These are phyloP conservation scores for Ogataea paraovalis DNA, from an alignment of 805 yeast species.

Conservation along the genomic window DNA sequence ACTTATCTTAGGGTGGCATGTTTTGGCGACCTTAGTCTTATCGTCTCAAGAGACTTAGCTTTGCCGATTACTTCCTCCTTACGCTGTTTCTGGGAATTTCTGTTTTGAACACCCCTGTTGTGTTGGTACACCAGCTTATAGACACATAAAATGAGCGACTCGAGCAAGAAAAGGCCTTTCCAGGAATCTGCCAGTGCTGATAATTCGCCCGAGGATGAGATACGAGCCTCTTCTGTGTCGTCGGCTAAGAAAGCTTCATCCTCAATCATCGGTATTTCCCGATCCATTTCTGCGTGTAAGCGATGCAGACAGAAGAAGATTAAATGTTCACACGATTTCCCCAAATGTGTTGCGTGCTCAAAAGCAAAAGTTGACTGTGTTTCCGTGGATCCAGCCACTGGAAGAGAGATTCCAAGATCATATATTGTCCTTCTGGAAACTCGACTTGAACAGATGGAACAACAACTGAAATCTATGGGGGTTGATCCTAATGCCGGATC, in stretches of 20 bases:
- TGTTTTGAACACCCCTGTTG: not conserved
- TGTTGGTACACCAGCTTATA: not conserved
- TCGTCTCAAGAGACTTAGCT: no score
- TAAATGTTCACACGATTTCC: conserved; percentile 65
- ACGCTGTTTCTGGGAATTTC: not conserved
- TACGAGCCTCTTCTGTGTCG: not conserved
- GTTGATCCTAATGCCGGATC: conserved; percentile 1
- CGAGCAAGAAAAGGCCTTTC: conserved; percentile 4
- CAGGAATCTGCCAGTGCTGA: not conserved
- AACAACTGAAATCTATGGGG: conserved; percentile 41
- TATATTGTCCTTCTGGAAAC: conserved; percentile 72
- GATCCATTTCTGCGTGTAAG: conserved; percentile 80
- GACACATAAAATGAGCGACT: conserved; percentile 1
- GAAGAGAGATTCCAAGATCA: conserved; percentile 79
- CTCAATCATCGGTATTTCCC: conserved; percentile 41
- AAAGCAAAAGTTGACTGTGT: conserved; percentile 72
- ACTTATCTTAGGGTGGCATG: no score
- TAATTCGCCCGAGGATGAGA: conserved; percentile 1
- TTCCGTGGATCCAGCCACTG: conserved; percentile 84
- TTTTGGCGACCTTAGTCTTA: no score
- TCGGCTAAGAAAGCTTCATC: conserved; percentile 12
- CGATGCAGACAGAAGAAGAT: conserved; percentile 70
- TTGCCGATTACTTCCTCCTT: no score
- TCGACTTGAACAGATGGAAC: conserved; percentile 53
- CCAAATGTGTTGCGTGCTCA: conserved; percentile 58